phyloP scores from a whole-genome alignment of 2,329 filamentous ascomycete species.

The Fusarium sp. region DNA sequence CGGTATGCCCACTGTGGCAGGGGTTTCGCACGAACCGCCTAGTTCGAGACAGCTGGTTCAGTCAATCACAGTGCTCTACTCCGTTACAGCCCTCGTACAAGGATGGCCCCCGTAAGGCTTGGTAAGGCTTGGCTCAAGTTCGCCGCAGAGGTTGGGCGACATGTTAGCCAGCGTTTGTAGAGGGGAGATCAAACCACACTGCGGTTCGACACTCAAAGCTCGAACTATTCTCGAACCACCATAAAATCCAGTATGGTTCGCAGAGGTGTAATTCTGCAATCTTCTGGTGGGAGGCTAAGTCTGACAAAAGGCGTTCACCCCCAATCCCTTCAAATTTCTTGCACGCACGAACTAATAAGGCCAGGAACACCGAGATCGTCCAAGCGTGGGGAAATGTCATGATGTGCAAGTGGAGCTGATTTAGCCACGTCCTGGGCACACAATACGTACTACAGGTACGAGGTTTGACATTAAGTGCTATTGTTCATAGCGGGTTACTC shows the following conservation, averaged over 20 bases:
- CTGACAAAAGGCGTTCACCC: constrained; percentile 18
- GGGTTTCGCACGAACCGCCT: constrained; percentile 49
- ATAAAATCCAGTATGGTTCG: constrained; percentile 6
- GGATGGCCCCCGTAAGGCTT: constrained; percentile 31
- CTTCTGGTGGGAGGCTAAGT: constrained; percentile 32
- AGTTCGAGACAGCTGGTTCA: constrained; percentile 48
- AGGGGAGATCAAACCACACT: constrained; percentile 8
- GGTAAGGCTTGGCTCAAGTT: constrained; percentile 30
- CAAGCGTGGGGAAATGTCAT: constrained; percentile 46
- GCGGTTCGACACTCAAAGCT: constrained; percentile 10
- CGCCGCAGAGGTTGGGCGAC: constrained; percentile 20
- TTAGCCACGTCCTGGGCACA: not conserved
- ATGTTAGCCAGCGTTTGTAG: constrained; percentile 7
- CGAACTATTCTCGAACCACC: constrained; percentile 14
- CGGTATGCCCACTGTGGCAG: constrained; percentile 31
- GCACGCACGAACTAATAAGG: constrained; percentile 29
- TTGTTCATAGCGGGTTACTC: not conserved
- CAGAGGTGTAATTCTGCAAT: constrained; percentile 24
- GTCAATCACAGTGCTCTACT: constrained; percentile 40
- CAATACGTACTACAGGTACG: not conserved
- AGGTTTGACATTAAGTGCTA: not conserved
- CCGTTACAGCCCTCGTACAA: constrained; percentile 29
- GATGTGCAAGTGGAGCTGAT: constrained; percentile 33
- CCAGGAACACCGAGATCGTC: constrained; percentile 41
- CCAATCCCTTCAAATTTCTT: constrained; percentile 31